phyloP scores from a whole-genome alignment of 768 basidiomycete species.

The Agaricus bisporus region DNA sequence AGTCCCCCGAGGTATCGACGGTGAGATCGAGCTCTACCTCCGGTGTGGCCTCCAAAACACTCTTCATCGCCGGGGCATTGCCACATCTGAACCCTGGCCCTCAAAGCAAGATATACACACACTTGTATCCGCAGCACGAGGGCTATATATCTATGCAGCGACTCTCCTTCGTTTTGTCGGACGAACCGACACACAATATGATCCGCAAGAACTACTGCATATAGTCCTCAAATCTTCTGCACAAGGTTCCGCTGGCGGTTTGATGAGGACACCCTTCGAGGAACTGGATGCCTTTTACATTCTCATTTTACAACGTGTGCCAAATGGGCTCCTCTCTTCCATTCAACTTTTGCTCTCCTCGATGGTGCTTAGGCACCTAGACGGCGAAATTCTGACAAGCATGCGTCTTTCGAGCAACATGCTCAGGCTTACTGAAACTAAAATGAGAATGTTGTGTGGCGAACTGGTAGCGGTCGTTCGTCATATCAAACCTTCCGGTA shows the following conservation, averaged over 20 bases:
- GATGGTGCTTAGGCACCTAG: too few relatives aligned
- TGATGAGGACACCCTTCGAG: not conserved
- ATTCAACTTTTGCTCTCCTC: not conserved
- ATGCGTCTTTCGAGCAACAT: not conserved
- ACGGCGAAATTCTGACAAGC: not conserved
- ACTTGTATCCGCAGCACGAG: too few relatives aligned
- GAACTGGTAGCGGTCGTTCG: not conserved
- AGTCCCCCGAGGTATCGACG: not conserved
- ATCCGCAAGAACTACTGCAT: not conserved
- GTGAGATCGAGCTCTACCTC: too few relatives aligned
- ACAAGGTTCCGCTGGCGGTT: not conserved
- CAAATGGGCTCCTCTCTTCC: not conserved
- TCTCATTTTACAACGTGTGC: not conserved
- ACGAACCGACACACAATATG: slow-evolving; percentile 6
- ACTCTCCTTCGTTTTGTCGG: not conserved
- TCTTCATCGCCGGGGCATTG: too few relatives aligned
- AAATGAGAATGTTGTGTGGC: not conserved
- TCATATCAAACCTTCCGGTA: too few relatives aligned
- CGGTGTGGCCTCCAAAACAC: too few relatives aligned
- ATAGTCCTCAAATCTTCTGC: slow-evolving; percentile 14
- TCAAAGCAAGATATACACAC: too few relatives aligned
- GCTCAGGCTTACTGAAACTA: not conserved
- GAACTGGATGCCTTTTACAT: not conserved
- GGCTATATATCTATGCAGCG: too few relatives aligned
- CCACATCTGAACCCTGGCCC: too few relatives aligned